Percentiles rank a stretch among this genome's conserved stretches.
phyloP scores from a whole-genome alignment of 2,329 filamentous ascomycete genomes.

The Talaromyces marneffei region DNA sequence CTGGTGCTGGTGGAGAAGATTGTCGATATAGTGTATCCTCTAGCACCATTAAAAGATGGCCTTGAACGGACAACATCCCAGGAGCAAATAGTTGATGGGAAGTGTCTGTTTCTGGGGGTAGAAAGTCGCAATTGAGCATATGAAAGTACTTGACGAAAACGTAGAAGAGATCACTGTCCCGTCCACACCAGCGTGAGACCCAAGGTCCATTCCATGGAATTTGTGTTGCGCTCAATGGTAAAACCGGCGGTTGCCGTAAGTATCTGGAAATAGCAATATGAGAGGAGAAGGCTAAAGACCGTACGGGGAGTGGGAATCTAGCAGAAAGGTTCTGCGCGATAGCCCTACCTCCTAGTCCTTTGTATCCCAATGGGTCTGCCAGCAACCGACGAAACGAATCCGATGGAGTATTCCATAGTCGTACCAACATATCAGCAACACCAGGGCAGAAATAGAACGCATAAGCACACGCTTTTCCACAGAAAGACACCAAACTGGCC shows the following conservation, averaged over 20 bases:
- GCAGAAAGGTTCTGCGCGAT: constrained; percentile 59
- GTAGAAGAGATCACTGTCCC: constrained; percentile 84
- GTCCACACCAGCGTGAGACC: constrained; percentile 78
- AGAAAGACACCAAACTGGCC: constrained; percentile 72
- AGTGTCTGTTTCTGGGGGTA: constrained; percentile 51
- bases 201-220: constrained; percentile 83
- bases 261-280: constrained; percentile 54
- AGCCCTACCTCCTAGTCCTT: constrained; percentile 45
- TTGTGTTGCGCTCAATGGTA: constrained; percentile 62
- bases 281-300: constrained; percentile 56
- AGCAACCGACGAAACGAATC: constrained; percentile 66
- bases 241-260: constrained; percentile 59
- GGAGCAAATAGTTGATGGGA: constrained; percentile 62
- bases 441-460: constrained; percentile 90
- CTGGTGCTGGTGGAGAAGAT: constrained; percentile 41
- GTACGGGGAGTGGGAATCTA: constrained; percentile 63
- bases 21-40: constrained; percentile 81
- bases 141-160: constrained; percentile 88
- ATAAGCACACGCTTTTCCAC: constrained; percentile 84
- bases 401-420: constrained; percentile 69
- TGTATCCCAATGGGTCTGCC: constrained; percentile 60
- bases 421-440: constrained; percentile 73
- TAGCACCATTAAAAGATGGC: constrained; percentile 71
- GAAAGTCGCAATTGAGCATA: constrained; percentile 67
- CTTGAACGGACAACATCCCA: constrained; percentile 72